phyloP scores from a whole-genome alignment of 352 stramenopile species.

The Globisporangium cederbergense region DNA sequence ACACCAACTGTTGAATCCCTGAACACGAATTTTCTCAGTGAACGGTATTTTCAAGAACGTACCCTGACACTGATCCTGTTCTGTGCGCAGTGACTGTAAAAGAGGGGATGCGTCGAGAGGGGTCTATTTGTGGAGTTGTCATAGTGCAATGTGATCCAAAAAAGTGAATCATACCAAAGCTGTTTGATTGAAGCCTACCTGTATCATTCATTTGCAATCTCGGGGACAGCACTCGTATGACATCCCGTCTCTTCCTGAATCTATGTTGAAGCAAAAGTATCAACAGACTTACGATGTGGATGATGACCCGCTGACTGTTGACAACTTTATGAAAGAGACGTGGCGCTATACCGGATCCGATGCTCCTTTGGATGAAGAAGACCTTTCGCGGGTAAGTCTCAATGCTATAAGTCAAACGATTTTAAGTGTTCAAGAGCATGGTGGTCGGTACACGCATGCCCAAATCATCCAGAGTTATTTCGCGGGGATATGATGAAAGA shows the following conservation, averaged over 20 bases:
- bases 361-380: conserved; percentile 3
- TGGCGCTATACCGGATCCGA: neutral
- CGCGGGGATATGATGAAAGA: neutral
- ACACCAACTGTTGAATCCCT: too few species aligned
- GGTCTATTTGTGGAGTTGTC: too few species aligned
- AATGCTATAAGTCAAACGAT: neutral
- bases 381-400: neutral
- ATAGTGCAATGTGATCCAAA: too few species aligned
- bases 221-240: neutral
- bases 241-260: neutral
- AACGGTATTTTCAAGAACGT: too few species aligned
- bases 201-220: neutral
- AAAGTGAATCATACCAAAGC: too few species aligned
- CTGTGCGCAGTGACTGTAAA: too few species aligned
- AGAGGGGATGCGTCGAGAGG: too few species aligned
- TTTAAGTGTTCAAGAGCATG: conserved; percentile 2
- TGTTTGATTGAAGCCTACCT: too few species aligned
- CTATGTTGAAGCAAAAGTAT: conserved; percentile 3
- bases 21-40: too few species aligned
- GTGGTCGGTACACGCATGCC: conserved; percentile 2
- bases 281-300: neutral
- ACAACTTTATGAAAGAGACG: conserved; percentile 7
- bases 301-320: conserved; percentile 5
- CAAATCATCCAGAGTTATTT: conserved; percentile 3
- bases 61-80: too few species aligned